These are phyloP conservation scores for Quercus berberidifolia DNA, from an alignment of 306 rosid genomes.

Conservation along the genomic window DNA sequence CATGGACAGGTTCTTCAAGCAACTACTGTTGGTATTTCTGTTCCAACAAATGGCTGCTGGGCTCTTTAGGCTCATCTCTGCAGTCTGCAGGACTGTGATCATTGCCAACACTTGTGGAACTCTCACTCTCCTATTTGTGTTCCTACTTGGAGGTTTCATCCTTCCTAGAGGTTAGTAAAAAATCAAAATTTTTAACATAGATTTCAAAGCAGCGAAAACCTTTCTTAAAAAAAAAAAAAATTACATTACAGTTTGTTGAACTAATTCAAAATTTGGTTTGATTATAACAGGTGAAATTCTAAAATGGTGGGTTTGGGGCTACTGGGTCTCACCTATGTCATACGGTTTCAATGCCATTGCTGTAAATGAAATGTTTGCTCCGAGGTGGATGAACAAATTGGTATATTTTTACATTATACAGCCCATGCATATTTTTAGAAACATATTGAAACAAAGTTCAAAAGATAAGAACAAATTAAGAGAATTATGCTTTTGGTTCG, in stretches of 20 bases:
- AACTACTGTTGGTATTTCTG: conserved; percentile 63
- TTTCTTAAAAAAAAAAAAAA: neutral
- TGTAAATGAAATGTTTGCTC: conserved; percentile 83
- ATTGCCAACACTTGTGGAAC: conserved; percentile 93
- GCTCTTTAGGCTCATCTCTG: conserved; percentile 78
- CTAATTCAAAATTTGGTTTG: conserved; percentile 7
- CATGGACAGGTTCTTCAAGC: conserved; percentile 80
- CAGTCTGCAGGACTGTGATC: conserved; percentile 81
- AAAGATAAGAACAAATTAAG: neutral
- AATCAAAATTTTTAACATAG: neutral
- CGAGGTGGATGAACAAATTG: conserved; percentile 77
- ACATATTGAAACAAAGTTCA: neutral
- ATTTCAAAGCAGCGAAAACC: neutral
- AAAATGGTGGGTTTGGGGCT: conserved; percentile 92
- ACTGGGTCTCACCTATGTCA: conserved; percentile 85
- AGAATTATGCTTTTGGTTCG: neutral
- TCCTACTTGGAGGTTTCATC: conserved; percentile 87
- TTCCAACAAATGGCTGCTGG: conserved; percentile 92
- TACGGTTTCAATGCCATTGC: conserved; percentile 71
- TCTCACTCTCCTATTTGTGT: conserved; percentile 66
- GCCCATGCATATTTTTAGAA: too few relatives aligned
- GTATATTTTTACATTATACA: conserved; percentile 29
- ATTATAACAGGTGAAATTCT: conserved; percentile 66
- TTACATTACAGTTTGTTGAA: neutral
- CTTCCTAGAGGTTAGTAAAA: conserved; percentile 66